A percentile compares a stretch with the other conserved stretches of the same genome.
These are phyloP conservation scores for Corylus avellana DNA, from an alignment of 306 rosid species.

Conservation along the genomic window DNA sequence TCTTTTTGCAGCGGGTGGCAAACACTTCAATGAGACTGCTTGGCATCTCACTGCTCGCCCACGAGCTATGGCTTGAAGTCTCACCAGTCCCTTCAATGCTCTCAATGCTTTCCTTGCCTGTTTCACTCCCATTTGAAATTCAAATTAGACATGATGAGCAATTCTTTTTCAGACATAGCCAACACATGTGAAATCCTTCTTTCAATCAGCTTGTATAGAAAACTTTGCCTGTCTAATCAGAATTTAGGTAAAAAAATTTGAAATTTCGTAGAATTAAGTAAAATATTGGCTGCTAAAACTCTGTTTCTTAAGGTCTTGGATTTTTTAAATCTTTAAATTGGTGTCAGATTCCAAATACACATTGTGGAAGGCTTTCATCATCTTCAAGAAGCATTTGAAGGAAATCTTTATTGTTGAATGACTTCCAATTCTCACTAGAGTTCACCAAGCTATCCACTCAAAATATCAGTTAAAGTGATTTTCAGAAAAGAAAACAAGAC, in stretches of 20 bases:
- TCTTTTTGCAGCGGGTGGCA: conserved; percentile 29
- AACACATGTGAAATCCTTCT: conserved; percentile 1
- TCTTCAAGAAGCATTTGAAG: not conserved
- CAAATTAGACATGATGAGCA: conserved; percentile 14
- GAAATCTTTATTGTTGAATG: not conserved
- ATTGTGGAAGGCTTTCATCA: not conserved
- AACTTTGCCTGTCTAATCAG: not conserved
- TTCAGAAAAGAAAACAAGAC: not conserved
- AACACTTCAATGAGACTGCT: conserved; percentile 34
- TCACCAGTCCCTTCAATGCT: conserved; percentile 80
- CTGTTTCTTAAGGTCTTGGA: not conserved
- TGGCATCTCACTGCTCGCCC: conserved; percentile 76
- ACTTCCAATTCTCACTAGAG: not conserved
- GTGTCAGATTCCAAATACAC: not conserved
- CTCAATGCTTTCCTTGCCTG: conserved; percentile 88
- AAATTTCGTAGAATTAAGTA: not conserved
- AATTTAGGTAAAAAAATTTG: not conserved
- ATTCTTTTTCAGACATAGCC: not conserved
- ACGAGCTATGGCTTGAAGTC: conserved; percentile 80
- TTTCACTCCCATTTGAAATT: conserved; percentile 28
- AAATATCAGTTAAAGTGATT: not conserved
- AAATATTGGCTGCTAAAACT: not conserved
- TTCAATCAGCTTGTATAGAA: not conserved
- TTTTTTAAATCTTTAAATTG: not conserved
- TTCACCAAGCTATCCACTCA: not conserved